Conservation (phyloP, 305 asterid genomes). For the Solanum hybrid region DNA sequence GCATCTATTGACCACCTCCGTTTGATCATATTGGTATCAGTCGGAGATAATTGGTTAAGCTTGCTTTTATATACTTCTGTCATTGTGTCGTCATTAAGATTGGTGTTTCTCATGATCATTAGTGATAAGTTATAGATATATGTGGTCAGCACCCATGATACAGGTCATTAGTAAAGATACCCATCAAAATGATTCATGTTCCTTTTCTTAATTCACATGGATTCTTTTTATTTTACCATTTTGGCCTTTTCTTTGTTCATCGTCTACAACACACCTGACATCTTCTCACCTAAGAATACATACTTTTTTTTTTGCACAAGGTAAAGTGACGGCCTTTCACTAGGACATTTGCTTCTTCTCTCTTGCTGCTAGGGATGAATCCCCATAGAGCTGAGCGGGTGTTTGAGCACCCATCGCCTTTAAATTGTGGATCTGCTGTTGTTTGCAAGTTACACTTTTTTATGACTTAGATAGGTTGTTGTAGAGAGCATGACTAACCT, state of each 20-base stretch:
- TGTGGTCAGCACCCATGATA: not conserved
- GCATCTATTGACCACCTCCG: not conserved
- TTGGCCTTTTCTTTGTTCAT: not conserved
- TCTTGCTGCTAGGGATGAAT: not conserved
- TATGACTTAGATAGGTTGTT: not conserved
- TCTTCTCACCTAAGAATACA: not conserved
- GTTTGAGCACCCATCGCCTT: not conserved
- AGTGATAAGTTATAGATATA: not conserved
- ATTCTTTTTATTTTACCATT: not conserved
- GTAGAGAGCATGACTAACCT: not conserved
- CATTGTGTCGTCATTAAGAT: not conserved
- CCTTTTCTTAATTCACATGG: not conserved
- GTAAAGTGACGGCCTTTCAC: not conserved
- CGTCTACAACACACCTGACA: not conserved
- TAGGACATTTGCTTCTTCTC: not conserved
- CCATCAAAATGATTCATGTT: not conserved
- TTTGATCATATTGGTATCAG: not conserved
- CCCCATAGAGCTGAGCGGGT: not conserved
- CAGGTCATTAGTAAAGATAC: not conserved
- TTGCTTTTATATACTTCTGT: not conserved
- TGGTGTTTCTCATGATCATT: not conserved
- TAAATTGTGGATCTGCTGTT: not conserved
- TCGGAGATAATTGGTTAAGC: not conserved
- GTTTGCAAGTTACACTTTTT: not conserved
- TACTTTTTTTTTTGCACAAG: not conserved